Evolutionary conservation across 2,329 filamentous ascomycete species (phyloP), one percentile per base, ranked within the genome.

Genomic region (Xenoacremonium recifei): DNA sequence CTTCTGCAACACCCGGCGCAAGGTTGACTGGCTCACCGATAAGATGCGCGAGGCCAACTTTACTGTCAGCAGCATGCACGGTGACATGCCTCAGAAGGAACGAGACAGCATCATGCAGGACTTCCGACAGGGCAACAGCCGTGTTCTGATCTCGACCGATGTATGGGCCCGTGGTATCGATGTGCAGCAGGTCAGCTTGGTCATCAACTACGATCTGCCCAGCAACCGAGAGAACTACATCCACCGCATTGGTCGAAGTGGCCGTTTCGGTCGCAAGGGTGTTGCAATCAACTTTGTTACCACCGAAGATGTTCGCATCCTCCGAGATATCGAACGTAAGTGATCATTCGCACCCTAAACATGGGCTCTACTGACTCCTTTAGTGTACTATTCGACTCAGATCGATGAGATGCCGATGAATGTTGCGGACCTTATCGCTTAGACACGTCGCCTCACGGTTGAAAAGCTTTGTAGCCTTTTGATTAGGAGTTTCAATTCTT

Each of bases 361-460:
- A n/a, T n/a, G n/a, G n/a, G n/a, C n/a, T n/a, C n/a, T 43, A 44
- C 70, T 75, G 50, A 75, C 49, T 15, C 37, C 41, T 30, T 50
- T 32, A 89, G 85, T 95, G 61, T 95, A 95, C 72, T 95, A 95
- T 71, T 95, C 89, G 13, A 96, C 91, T 35, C 91, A 96, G 72
- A 96, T 96, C 56, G 91, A 96, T 59, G 91, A 96, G 75, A 96
- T 96, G 91, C 91, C 91, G 15, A 96, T 96, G 91, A 96, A 96
- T 62, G 89, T 89, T 63, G 80, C 78, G 58, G 77, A 79, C 54
- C 72, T 82, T 20, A 77, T 77, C 45, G 65, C 75, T 25, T 80
- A 70, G 66, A 35, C 16, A 12, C 13, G 16, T 17, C 19, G n/a
- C n/a, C n/a, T n/a, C n/a, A n/a, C n/a, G n/a, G n/a, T n/a, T n/a